Evolutionary conservation across 371 early-diverging fungal species (phyloP).

Genomic region (Coemansia sp.): DNA sequence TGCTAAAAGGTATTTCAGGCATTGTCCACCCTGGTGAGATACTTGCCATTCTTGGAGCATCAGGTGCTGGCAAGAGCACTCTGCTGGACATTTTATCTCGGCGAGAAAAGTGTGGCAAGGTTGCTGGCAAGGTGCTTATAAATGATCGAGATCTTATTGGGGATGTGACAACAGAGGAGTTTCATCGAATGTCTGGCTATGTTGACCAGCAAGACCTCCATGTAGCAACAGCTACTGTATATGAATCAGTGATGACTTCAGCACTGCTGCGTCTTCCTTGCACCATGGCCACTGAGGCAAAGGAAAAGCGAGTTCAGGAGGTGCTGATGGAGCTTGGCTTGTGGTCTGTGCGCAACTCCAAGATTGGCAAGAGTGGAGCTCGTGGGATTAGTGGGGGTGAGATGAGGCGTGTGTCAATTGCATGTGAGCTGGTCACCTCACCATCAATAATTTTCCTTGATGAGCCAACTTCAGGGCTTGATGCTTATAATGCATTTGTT

Average conservation of each 20-base stretch:
- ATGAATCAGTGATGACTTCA: constrained; percentile 85
- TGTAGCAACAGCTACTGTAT: constrained; percentile 83
- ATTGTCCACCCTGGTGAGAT: constrained; percentile 78
- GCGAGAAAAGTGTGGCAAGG: constrained; percentile 74
- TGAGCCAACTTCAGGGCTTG: constrained; percentile 90
- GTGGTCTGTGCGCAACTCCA: constrained; percentile 61
- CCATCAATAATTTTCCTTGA: constrained; percentile 84
- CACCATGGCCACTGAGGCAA: constrained; percentile 53
- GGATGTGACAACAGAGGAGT: constrained; percentile 41
- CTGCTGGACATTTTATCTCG: constrained; percentile 89
- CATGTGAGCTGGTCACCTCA: constrained; percentile 80
- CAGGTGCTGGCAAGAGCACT: constrained; percentile 76
- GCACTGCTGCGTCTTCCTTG: constrained; percentile 76
- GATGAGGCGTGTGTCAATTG: constrained; percentile 91
- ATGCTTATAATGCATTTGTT: constrained; percentile 90
- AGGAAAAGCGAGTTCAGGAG: constrained; percentile 58
- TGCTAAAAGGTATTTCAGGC: constrained; percentile 70
- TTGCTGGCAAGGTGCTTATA: constrained; percentile 84
- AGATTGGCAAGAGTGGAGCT: constrained; percentile 65
- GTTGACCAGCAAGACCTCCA: constrained; percentile 92
- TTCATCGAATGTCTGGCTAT: constrained; percentile 72
- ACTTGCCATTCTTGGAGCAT: constrained; percentile 80
- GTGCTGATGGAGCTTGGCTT: constrained; percentile 63
- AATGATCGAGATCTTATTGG: constrained; percentile 69
- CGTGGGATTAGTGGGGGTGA: constrained; percentile 93